Base-by-base conservation (phyloP, 305 asterid species). In the Ilex paraguariensis region DNA sequence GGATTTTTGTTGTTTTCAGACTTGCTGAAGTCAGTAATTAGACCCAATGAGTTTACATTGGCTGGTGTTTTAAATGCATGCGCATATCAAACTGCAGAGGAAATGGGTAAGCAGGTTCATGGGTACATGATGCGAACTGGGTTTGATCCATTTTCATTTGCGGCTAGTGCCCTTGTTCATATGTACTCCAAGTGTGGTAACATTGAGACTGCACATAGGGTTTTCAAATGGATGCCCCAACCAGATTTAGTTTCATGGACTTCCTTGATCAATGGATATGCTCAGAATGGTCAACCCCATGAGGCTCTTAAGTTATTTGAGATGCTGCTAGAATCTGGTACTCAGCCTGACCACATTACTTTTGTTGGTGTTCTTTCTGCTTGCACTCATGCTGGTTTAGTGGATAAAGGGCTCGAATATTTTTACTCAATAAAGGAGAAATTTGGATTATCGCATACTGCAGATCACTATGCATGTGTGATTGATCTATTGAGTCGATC, bases 211-310 rank as follows among this genome's bases (percentile, higher is more conserved):
- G 92, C 95, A 6, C 65, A 73, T 61, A 81, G 59, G 60, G 88
- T 87, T 17, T 85, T 87, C 66, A 75, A 66, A 13, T 58, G 63
- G 66, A 73, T 87, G 14, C 87, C 83, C 13, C 73, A 32, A 33
- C 90, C 95, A 8, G 87, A 80, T 83, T 70, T 90, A 73, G 88
- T 85, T 63, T 87, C 94, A 0, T 87, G 89, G 91, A 90, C 97
- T 42, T 83, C 90, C 32, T 72, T 90, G 74, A 85, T 90, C 42
- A 85, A 85, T 33, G 97, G 97, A 32, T 87, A 83, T 67, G 94
- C 97, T 57, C 94, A 87, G 45, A 77, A 77, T 15, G 91, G 97
- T 31, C 88, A 82, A 59, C 88, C 91, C 55, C 66, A 60, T 11
- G 87, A 90, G 68, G 95, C 91, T 59, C 82, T 90, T 33, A 61